These are phyloP conservation scores for Asterionellopsis glacialis DNA, from an alignment of 108 stramenopile genomes.

Conservation along the genomic window DNA sequence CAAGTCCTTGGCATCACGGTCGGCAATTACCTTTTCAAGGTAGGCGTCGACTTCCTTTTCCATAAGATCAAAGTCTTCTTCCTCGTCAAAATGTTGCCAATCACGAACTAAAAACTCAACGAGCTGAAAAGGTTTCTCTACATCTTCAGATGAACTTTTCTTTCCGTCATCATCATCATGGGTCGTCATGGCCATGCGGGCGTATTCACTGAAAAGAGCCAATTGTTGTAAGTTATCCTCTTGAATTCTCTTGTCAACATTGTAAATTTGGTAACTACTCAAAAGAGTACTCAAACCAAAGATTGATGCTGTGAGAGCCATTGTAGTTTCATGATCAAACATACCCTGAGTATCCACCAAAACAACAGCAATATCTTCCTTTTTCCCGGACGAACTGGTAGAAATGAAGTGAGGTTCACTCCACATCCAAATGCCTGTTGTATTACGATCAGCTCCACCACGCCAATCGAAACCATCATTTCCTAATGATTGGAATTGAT, in stretches of 20 bases:
- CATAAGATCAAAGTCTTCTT: slow-evolving; percentile 72
- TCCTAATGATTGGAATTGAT: slow-evolving; percentile 54
- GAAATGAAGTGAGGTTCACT: slow-evolving; percentile 86
- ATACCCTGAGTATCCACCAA: slow-evolving; percentile 99
- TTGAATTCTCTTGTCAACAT: slow-evolving; percentile 96
- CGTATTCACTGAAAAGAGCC: slow-evolving; percentile 97
- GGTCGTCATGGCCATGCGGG: slow-evolving; percentile 81
- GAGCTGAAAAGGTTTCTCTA: slow-evolving; percentile 86
- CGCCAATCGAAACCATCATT: slow-evolving; percentile 89
- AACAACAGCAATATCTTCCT: slow-evolving; percentile 81
- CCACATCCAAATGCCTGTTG: slow-evolving; percentile 99
- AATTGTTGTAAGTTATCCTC: slow-evolving; percentile 99
- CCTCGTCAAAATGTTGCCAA: slow-evolving; percentile 94
- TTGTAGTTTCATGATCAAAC: slow-evolving; percentile 98
- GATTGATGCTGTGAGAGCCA: slow-evolving; percentile 94
- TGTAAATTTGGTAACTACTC: slow-evolving; percentile 95
- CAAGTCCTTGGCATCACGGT: slow-evolving; percentile 85
- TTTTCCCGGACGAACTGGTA: slow-evolving; percentile 24
- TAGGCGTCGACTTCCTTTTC: slow-evolving; percentile 86
- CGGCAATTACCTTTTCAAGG: slow-evolving; percentile 70
- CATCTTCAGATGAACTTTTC: slow-evolving; percentile 10
- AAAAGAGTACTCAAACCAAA: slow-evolving; percentile 94
- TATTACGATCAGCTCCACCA: slow-evolving; percentile 91
- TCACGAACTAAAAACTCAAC: slow-evolving; percentile 98
- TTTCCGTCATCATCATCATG: slow-evolving; percentile 38